Conservation (phyloP, 2,329 filamentous ascomycete genomes). For the Dryadomyces sulphureus region DNA sequence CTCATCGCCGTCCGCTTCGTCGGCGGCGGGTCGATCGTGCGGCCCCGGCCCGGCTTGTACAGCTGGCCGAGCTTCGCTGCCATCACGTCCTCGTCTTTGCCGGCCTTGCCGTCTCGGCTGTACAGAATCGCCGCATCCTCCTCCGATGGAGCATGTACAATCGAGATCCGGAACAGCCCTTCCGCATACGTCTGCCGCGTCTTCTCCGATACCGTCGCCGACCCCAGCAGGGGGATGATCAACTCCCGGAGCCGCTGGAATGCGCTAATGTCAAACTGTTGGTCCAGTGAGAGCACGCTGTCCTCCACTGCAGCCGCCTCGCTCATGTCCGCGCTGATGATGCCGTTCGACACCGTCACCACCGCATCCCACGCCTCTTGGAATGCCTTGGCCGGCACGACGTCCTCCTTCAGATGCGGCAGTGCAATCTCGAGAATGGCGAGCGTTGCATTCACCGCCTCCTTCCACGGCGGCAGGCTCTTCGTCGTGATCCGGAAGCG, state of each 20-base stretch:
- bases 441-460: constrained; percentile 58
- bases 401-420: constrained; percentile 37
- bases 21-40: constrained; percentile 53
- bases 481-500: constrained; percentile 58
- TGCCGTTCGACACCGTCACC: constrained; percentile 50
- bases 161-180: constrained; percentile 66
- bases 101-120: constrained; percentile 23
- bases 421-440: constrained; percentile 53
- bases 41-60: constrained; percentile 51
- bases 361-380: constrained; percentile 57
- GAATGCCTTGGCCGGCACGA: constrained; percentile 28
- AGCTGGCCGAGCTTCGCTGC: constrained; percentile 35
- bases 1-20: constrained; percentile 56
- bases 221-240: constrained; percentile 60
- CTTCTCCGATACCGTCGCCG: constrained; percentile 46
- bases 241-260: constrained; percentile 56
- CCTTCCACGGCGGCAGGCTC: constrained; percentile 60
- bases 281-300: constrained; percentile 43
- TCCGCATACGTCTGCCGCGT: constrained; percentile 56
- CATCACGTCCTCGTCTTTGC: constrained; percentile 11
- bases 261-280: constrained; percentile 65
- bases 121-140: constrained; percentile 42
- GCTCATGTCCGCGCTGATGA: constrained; percentile 49
- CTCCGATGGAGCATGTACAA: constrained; percentile 53
- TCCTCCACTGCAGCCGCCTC: constrained; percentile 24